These are phyloP conservation scores for Cubamyces sp. DNA, from an alignment of 768 basidiomycete species.

Conservation along the genomic window DNA sequence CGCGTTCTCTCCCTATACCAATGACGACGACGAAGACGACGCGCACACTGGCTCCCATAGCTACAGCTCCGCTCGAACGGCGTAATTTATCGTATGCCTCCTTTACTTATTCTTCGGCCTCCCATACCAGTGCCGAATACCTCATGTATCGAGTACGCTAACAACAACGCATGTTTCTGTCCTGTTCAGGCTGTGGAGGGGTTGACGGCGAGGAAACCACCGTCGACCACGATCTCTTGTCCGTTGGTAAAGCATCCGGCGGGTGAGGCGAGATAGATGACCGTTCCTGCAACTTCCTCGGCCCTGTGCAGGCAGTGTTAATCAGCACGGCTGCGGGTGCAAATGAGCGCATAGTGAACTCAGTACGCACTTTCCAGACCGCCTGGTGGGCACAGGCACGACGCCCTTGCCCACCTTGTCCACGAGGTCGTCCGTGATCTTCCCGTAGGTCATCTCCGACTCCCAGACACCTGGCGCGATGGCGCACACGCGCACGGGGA, in stretches of 20 bases:
- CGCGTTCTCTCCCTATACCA: conserved; percentile 4
- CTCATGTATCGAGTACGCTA: conserved; percentile 14
- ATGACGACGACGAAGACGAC: not conserved
- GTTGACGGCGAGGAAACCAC: conserved; percentile 75
- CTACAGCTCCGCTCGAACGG: conserved; percentile 15
- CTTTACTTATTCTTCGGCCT: conserved; percentile 14
- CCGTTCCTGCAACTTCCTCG: conserved; percentile 78
- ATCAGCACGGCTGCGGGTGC: not conserved
- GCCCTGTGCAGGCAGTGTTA: conserved; percentile 44
- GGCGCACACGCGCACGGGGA: conserved; percentile 71
- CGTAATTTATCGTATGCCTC: conserved; percentile 25
- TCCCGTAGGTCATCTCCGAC: conserved; percentile 72
- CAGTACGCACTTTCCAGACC: conserved; percentile 68
- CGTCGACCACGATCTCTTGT: conserved; percentile 79
- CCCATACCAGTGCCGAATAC: not conserved
- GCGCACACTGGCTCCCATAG: conserved; percentile 12
- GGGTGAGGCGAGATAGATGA: conserved; percentile 71
- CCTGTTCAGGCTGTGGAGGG: conserved; percentile 48
- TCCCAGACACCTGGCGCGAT: conserved; percentile 78
- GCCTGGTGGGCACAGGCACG: conserved; percentile 60
- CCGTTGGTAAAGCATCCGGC: conserved; percentile 79
- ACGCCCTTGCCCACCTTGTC: conserved; percentile 64
- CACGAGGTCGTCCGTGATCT: conserved; percentile 48
- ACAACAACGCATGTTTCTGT: not conserved
- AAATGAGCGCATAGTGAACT: not conserved